These are phyloP conservation scores for Neopestalotiopsis rosae DNA, from an alignment of 2,329 filamentous ascomycete species.

Conservation along the genomic window DNA sequence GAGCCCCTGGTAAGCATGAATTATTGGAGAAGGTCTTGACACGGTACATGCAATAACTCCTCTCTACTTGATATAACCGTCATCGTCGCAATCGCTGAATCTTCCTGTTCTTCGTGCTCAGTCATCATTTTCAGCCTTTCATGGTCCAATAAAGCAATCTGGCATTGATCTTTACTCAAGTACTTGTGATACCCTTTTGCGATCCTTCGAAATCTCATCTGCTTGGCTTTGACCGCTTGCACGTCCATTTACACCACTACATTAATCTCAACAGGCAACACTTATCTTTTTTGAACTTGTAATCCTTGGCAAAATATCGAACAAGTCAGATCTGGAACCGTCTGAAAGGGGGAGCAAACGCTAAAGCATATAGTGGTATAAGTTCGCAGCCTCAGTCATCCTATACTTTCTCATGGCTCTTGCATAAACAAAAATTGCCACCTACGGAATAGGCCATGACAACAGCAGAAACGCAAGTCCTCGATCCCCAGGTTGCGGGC, in stretches of 20 bases:
- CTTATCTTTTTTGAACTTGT: not conserved
- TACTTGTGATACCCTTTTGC: not conserved
- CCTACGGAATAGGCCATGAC: constrained; percentile 2
- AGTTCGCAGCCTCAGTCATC: not conserved
- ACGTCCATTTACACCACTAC: not conserved
- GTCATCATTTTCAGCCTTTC: not conserved
- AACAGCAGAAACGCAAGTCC: not conserved
- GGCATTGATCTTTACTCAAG: not conserved
- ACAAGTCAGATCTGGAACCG: not conserved
- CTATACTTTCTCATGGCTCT: not conserved
- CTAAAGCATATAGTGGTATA: not conserved
- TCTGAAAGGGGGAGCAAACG: not conserved
- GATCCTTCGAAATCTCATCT: not conserved
- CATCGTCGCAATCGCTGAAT: not conserved
- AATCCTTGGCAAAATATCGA: not conserved
- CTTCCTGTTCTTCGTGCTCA: not conserved
- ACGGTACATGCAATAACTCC: not conserved
- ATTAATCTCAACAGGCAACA: not conserved
- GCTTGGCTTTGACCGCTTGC: not conserved
- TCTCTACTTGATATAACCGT: not conserved
- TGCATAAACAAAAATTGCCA: not conserved
- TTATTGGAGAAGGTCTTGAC: not conserved
- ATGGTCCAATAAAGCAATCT: not conserved
- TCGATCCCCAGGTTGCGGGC: not conserved
- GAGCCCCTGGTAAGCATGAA: not conserved